These are phyloP conservation scores for Ustilago curta DNA, from an alignment of 1,284 basidiomycete genomes.

Conservation along the genomic window DNA sequence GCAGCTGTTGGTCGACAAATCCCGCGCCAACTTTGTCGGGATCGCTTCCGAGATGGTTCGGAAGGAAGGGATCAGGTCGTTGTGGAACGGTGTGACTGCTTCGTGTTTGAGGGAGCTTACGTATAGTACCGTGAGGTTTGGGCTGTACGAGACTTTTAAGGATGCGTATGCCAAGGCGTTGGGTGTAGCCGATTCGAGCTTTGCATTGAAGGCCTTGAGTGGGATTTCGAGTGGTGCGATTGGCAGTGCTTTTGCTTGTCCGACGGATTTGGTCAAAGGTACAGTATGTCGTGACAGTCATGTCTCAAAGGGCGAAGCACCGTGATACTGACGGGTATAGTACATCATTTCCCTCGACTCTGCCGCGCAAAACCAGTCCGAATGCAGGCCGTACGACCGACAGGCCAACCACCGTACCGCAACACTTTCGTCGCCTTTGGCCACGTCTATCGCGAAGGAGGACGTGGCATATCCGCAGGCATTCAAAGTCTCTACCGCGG, in stretches of 20 bases:
- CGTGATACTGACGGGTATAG: neutral
- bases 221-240: slow-evolving; percentile 57
- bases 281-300: neutral
- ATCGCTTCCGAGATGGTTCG: slow-evolving; percentile 42
- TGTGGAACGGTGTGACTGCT: slow-evolving; percentile 58
- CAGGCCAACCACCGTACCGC: slow-evolving; percentile 45
- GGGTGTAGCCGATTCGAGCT: slow-evolving; percentile 36
- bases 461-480: slow-evolving; percentile 32
- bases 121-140: slow-evolving; percentile 59
- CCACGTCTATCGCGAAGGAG: slow-evolving; percentile 44
- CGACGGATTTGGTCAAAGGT: slow-evolving; percentile 58
- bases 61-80: slow-evolving; percentile 38
- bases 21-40: slow-evolving; percentile 42
- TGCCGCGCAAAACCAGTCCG: slow-evolving; percentile 19
- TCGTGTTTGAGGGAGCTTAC: slow-evolving; percentile 55
- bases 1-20: slow-evolving; percentile 47
- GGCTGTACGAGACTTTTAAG: slow-evolving; percentile 59
- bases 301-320: neutral
- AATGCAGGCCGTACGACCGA: slow-evolving; percentile 56
- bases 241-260: slow-evolving; percentile 53
- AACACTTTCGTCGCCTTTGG: slow-evolving; percentile 55
- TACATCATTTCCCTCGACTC: neutral
- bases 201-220: slow-evolving; percentile 55
- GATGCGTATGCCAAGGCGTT: slow-evolving; percentile 35
- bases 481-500: slow-evolving; percentile 52